Conservation (phyloP, 1,284 basidiomycete species). For the Sanghuangporus baumii region DNA sequence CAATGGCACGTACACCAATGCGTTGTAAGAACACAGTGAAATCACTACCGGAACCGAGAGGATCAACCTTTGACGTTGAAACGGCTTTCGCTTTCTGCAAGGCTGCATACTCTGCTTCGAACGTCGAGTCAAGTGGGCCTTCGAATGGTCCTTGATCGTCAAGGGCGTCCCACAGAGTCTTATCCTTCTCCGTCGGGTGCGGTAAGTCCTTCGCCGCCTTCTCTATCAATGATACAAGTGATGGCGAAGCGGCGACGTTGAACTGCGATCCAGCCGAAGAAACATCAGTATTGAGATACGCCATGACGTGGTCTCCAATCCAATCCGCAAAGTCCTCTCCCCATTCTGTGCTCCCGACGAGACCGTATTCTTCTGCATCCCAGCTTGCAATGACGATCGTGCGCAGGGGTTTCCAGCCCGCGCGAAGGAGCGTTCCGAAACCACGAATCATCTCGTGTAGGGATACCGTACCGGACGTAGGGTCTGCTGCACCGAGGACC, state of each 20-base stretch:
- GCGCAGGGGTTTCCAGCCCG: constrained; percentile 86
- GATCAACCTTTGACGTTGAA: constrained; percentile 27
- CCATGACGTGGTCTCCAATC: constrained; percentile 74
- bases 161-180: constrained; percentile 63
- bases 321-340: constrained; percentile 85
- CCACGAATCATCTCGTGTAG: constrained; percentile 80
- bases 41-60: constrained; percentile 61
- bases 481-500: constrained; percentile 82
- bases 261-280: constrained; percentile 69
- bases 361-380: constrained; percentile 93
- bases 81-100: constrained; percentile 23
- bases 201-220: constrained; percentile 61
- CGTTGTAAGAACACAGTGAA: constrained; percentile 78
- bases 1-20: constrained; percentile 37
- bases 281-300: constrained; percentile 81
- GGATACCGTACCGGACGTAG: constrained; percentile 83
- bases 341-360: constrained; percentile 86
- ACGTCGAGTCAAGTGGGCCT: constrained; percentile 27
- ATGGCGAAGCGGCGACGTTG: constrained; percentile 55
- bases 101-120: constrained; percentile 25
- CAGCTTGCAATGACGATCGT: constrained; percentile 88
- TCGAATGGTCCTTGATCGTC: constrained; percentile 52
- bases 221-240: constrained; percentile 71
- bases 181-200: constrained; percentile 48
- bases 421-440: constrained; percentile 65